phyloP scores from a whole-genome alignment of 2,329 filamentous ascomycete genomes.

The Scedosporium aurantiacum region DNA sequence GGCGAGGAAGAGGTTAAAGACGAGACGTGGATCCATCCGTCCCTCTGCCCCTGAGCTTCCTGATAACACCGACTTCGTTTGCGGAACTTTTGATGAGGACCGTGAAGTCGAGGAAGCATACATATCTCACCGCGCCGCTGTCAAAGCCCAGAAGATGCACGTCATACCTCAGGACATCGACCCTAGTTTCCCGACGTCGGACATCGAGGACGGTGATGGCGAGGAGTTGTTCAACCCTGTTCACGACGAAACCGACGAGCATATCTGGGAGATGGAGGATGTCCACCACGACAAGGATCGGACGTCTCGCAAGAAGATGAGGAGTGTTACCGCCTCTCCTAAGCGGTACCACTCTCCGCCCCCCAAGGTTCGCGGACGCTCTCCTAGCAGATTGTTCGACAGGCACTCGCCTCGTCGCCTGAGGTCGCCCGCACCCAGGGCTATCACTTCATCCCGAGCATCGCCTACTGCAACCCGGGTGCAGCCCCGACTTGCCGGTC shows the following conservation, averaged over 20 bases:
- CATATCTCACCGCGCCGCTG: constrained; percentile 69
- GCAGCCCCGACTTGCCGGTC: constrained; percentile 25
- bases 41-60: constrained; percentile 71
- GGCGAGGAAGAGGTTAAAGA: constrained; percentile 10
- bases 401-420: constrained; percentile 59
- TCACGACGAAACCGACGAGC: constrained; percentile 55
- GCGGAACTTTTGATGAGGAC: constrained; percentile 92
- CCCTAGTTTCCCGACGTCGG: constrained; percentile 90
- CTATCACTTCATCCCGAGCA: not conserved
- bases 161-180: constrained; percentile 93
- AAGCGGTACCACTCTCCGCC: constrained; percentile 21
- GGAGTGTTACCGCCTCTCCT: constrained; percentile 35
- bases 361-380: constrained; percentile 37
- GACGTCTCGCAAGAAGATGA: constrained; percentile 32
- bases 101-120: constrained; percentile 90
- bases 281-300: constrained; percentile 47
- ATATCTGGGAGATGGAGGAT: constrained; percentile 60
- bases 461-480: constrained; percentile 25
- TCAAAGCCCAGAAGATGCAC: constrained; percentile 70
- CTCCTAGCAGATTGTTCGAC: constrained; percentile 45
- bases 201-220: constrained; percentile 77
- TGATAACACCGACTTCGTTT: constrained; percentile 98
- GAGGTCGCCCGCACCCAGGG: constrained; percentile 57
- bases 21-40: constrained; percentile 36
- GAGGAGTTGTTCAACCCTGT: constrained; percentile 50